phyloP scores from a whole-genome alignment of 345 rosid genomes.

The Salix koriyanagi region DNA sequence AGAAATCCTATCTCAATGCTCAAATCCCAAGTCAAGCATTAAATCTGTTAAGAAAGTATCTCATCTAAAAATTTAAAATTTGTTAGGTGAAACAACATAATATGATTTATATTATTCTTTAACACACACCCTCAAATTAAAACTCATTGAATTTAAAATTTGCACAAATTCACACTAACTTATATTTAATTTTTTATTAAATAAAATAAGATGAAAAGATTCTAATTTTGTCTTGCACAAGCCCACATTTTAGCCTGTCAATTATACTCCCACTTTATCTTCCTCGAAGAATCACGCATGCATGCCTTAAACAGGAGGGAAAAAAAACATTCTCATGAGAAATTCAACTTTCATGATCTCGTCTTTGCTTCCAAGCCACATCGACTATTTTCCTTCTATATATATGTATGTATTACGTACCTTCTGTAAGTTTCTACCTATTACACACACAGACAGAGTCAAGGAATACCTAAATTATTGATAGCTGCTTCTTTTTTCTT shows the following conservation, averaged over 20 bases:
- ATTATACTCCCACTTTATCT: too few relatives aligned
- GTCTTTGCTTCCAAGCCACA: background rate
- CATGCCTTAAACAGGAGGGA: background rate
- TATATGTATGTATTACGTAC: background rate
- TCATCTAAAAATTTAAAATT: too few relatives aligned
- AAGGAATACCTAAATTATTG: background rate
- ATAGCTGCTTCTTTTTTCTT: background rate
- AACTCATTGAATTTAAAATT: too few relatives aligned
- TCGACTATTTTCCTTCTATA: background rate
- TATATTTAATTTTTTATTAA: too few relatives aligned
- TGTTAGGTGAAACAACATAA: too few relatives aligned
- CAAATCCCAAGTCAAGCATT: constrained; percentile 35
- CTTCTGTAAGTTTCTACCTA: background rate
- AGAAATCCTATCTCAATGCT: constrained; percentile 6
- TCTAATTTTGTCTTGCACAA: too few relatives aligned
- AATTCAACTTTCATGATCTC: constrained; percentile 1
- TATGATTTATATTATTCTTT: too few relatives aligned
- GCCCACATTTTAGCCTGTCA: too few relatives aligned
- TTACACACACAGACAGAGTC: background rate
- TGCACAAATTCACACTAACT: too few relatives aligned
- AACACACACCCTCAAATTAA: too few relatives aligned
- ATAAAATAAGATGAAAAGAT: too few relatives aligned
- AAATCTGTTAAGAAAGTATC: too few relatives aligned
- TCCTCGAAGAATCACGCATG: background rate
- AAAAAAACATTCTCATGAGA: background rate